A percentile compares a stretch with the other conserved stretches of the same genome.
phyloP scores from a whole-genome alignment of 2,329 filamentous ascomycete species.

The Helminthosporium solani region DNA sequence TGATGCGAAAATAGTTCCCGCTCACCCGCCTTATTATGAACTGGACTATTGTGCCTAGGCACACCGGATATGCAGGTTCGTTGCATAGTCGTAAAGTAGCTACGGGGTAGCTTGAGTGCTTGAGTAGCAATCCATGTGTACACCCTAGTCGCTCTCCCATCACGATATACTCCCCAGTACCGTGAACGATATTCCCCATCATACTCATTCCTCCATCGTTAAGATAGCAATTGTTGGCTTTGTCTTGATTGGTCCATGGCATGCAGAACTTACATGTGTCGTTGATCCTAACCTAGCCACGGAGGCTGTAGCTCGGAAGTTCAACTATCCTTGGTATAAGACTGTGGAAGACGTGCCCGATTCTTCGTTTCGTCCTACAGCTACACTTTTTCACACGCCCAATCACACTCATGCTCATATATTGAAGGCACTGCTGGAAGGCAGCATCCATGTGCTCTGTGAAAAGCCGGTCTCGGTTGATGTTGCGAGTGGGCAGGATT shows the following conservation, averaged over 20 bases:
- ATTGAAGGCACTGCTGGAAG: conserved; percentile 50
- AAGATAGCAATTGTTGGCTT: conserved; percentile 51
- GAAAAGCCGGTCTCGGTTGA: conserved; percentile 58
- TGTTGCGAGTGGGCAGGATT: conserved; percentile 38
- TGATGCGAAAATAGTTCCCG: neutral
- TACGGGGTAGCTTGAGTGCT: too few relatives aligned
- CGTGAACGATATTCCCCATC: neutral
- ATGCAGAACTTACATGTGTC: conserved; percentile 49
- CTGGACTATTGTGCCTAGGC: neutral
- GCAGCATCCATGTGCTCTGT: conserved; percentile 55
- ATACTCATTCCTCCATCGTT: conserved; percentile 12
- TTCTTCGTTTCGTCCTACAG: conserved; percentile 48
- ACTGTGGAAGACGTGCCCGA: conserved; percentile 49
- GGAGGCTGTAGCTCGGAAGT: conserved; percentile 34
- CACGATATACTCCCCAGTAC: too few relatives aligned
- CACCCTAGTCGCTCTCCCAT: neutral
- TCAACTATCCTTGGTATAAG: conserved; percentile 44
- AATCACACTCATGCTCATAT: conserved; percentile 59
- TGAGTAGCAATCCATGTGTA: too few relatives aligned
- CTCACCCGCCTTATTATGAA: neutral
- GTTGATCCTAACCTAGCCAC: conserved; percentile 50
- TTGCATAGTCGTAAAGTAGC: neutral
- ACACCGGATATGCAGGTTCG: neutral
- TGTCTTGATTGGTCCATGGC: conserved; percentile 54
- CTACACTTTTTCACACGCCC: conserved; percentile 60